Evolutionary conservation across 768 basidiomycete genomes (phyloP), one percentile per base, ranked within the genome.

Genomic region (Leucocoprinus sp.): DNA sequence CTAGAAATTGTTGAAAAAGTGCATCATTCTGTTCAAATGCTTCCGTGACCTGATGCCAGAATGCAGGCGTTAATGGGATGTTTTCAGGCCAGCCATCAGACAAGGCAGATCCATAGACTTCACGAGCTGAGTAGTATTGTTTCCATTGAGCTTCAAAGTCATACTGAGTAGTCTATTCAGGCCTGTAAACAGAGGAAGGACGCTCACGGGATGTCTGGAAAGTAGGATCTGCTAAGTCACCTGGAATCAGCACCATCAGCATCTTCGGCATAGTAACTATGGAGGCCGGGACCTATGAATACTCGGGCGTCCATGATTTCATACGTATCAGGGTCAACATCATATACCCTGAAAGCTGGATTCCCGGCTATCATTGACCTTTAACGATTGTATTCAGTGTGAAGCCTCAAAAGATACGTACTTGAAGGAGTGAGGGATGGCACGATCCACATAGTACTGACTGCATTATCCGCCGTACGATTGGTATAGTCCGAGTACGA

Each of bases 291-390:
- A 78, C 77, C 66, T 39, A 65, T 61, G 55, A 72, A 76, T 0
- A 72, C 73, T 9, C 65, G 64, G 3, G 68, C 62, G 50, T 83
- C 79, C 72, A 82, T 75, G 39, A 83, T 58, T 52, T 81, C 81
- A 52, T 74, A 81, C 6, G 78, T 80, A 48, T 78, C 78, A 2
- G 78, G 76, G 54, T 83, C 81, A 21, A 83, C 63, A 42, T 81
- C 79, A 55, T 81, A 81, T 0, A 80, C 59, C 42, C 75, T 73
- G 64, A 74, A 80, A 9, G 70, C 71, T 2, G 71, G 76, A 52
- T 77, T 78, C 26, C 69, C 75, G 46, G 64, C 77, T 80, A 44
- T 6, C 27, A 2, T 7, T 29, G 3, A 29, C 11, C 4, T n/a
- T 11, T 26, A 15, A 28, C 0, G 4, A 15, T 37, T 4, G 14